phyloP scores from a whole-genome alignment of 257 asterid genomes.

The Paraleonurus japonicus region DNA sequence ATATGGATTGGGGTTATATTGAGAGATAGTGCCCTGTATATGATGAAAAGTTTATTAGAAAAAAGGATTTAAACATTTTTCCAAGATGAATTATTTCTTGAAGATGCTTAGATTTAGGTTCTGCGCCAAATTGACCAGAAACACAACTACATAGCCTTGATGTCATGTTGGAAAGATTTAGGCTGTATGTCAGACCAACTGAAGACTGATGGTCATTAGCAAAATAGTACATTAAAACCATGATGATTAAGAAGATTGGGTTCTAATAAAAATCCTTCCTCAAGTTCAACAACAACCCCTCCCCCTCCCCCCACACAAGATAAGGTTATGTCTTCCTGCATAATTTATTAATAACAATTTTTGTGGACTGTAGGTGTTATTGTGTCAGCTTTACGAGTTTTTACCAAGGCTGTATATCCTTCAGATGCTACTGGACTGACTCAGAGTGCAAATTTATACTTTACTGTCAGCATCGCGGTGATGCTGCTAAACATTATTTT shows the following conservation, averaged over 20 bases:
- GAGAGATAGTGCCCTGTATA: not conserved
- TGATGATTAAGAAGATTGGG: not conserved
- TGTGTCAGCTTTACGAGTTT: slow-evolving; percentile 65
- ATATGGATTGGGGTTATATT: not conserved
- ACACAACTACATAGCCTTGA: not conserved
- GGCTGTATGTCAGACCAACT: not conserved
- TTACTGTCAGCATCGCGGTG: slow-evolving; percentile 63
- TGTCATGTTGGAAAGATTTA: slow-evolving; percentile 5
- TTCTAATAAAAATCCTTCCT: not conserved
- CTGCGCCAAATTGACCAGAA: not conserved
- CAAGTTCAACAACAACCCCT: not conserved
- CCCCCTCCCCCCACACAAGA: not conserved
- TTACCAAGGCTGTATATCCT: slow-evolving; percentile 81
- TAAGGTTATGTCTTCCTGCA: not conserved
- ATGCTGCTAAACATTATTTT: slow-evolving; percentile 71
- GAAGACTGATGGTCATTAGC: not conserved
- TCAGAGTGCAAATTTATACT: slow-evolving; percentile 86
- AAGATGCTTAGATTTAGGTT: not conserved
- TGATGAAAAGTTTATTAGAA: not conserved
- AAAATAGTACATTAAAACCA: not conserved
- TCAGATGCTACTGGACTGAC: slow-evolving; percentile 81
- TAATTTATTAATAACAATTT: slow-evolving; percentile 4
- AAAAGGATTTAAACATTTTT: not conserved
- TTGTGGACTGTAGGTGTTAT: slow-evolving; percentile 67
- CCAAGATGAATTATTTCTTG: not conserved